phyloP scores from a whole-genome alignment of 2,329 filamentous ascomycete species.

The Penicillium freii region DNA sequence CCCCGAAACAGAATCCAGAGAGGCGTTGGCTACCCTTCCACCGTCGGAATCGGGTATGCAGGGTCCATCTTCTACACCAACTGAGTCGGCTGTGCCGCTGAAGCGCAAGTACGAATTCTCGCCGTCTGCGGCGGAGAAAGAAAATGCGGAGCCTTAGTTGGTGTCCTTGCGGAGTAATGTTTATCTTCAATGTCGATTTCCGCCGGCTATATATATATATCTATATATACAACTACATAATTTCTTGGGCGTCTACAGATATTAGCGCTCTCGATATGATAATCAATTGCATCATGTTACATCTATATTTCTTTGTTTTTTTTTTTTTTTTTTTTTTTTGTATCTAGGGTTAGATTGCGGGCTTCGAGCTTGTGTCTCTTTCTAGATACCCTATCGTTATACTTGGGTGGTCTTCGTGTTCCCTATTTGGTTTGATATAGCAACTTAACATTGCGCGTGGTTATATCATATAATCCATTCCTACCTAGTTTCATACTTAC shows the following conservation, averaged over 20 bases:
- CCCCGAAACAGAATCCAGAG: slow-evolving; percentile 27
- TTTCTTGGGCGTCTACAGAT: slow-evolving; percentile 1
- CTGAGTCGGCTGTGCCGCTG: slow-evolving; percentile 18
- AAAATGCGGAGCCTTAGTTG: slow-evolving; percentile 26
- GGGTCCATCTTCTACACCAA: slow-evolving; percentile 11
- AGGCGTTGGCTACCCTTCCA: slow-evolving; percentile 21
- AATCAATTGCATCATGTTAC: slow-evolving; percentile 12
- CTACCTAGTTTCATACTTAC: too few species aligned
- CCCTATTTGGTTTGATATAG: background rate
- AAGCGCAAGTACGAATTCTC: slow-evolving; percentile 27
- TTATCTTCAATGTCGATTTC: slow-evolving; percentile 1
- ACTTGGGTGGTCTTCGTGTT: slow-evolving; percentile 9
- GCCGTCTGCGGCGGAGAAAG: slow-evolving; percentile 21
- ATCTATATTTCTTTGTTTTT: background rate
- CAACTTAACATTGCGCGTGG: slow-evolving; percentile 1
- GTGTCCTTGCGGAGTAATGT: slow-evolving; percentile 20
- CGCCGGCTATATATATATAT: background rate
- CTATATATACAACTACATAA: slow-evolving; percentile 7
- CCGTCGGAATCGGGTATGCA: slow-evolving; percentile 25
- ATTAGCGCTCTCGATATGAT: slow-evolving; percentile 3
- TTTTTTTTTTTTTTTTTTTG: background rate
- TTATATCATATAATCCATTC: background rate
- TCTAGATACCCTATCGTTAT: slow-evolving; percentile 21
- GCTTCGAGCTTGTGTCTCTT: background rate
- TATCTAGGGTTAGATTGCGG: background rate